Evolutionary conservation across 805 yeast genomes (phyloP), one percentile per base, ranked within the genome.

Genomic region (Ogataea dorogensis): DNA sequence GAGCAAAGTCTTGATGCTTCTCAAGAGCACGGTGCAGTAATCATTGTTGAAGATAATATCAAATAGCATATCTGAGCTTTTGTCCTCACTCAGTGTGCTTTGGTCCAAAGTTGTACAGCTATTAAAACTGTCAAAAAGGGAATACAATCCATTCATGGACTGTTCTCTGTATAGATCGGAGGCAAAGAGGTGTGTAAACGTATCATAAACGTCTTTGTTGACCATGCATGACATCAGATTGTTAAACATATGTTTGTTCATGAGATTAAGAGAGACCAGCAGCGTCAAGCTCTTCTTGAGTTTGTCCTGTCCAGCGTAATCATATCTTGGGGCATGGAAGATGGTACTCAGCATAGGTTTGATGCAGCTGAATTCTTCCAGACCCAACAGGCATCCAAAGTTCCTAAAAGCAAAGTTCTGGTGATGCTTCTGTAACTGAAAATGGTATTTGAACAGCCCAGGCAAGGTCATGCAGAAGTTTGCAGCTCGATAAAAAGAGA

Each of bases 331-430:
- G 10, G 49, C 45, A 23, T 32, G 14, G 6, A 27, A 31, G 10
- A 49, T 28, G 10, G 44, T 36, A 16, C 25, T 35, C 8, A 40
- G 37, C 10, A 48, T 42, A 21, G 45, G 53, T 23, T 24, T 31
- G 18, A 25, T 41, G 22, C 34, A 38, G 11, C 37, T 28, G 29
- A 28, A 20, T 12, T 40, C 26, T 8, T 38, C 33, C 6, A 37
- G 16, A 2, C 38, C 36, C 7, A 58, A 33, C 2, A 59, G 28
- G 6, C 12, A 24, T 5, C 55, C 59, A 43, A 52, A 58, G 24
- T 47, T 54, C 33, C 38, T 51, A 28, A 59, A 55, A 1, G 51
- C 59, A 36, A 51, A 56, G 33, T 47, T 46, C 6, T 36, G 36
- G 33, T 51, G 52, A 5, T 37, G 24, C 12, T 24, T 33, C 5